phyloP scores from a whole-genome alignment of 2,329 filamentous ascomycete genomes.

The Cytospora piceae region DNA sequence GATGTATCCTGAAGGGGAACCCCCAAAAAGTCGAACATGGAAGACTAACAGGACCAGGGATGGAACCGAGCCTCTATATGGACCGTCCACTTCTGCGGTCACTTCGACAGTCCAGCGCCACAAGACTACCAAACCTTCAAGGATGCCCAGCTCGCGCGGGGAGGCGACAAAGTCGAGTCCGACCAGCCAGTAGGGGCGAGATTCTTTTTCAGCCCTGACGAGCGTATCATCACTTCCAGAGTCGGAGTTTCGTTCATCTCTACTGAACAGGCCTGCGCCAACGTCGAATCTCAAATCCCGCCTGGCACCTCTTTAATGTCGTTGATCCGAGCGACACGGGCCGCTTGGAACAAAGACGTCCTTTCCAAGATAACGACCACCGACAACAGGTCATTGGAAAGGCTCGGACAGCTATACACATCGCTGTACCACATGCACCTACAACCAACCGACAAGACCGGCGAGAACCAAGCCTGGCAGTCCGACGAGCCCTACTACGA shows the following conservation, averaged over 20 bases:
- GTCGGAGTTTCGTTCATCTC: conserved; percentile 72
- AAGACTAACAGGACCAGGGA: conserved; percentile 41
- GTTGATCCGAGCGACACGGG: conserved; percentile 47
- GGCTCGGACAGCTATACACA: conserved; percentile 65
- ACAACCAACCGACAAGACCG: conserved; percentile 69
- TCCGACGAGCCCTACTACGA: conserved; percentile 62
- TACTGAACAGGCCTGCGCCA: conserved; percentile 59
- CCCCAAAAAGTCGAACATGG: conserved; percentile 22
- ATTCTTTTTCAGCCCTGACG: conserved; percentile 53
- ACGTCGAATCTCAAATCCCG: conserved; percentile 60
- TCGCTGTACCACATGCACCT: conserved; percentile 72
- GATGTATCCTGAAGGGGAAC: conserved; percentile 15
- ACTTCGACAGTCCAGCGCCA: conserved; percentile 49
- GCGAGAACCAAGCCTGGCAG: conserved; percentile 61
- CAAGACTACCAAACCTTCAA: conserved; percentile 42
- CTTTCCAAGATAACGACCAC: conserved; percentile 66
- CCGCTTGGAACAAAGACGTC: conserved; percentile 63
- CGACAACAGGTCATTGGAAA: conserved; percentile 53
- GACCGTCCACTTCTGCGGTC: conserved; percentile 66
- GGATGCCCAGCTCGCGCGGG: conserved; percentile 30
- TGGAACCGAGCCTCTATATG: conserved; percentile 67
- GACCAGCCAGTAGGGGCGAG: conserved; percentile 51
- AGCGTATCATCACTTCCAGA: conserved; percentile 53
- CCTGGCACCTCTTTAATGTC: conserved; percentile 49
- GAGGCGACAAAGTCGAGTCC: conserved; percentile 39